Evolutionary conservation across 2,329 filamentous ascomycete species (phyloP).

Genomic region (Sporothrix globosa): DNA sequence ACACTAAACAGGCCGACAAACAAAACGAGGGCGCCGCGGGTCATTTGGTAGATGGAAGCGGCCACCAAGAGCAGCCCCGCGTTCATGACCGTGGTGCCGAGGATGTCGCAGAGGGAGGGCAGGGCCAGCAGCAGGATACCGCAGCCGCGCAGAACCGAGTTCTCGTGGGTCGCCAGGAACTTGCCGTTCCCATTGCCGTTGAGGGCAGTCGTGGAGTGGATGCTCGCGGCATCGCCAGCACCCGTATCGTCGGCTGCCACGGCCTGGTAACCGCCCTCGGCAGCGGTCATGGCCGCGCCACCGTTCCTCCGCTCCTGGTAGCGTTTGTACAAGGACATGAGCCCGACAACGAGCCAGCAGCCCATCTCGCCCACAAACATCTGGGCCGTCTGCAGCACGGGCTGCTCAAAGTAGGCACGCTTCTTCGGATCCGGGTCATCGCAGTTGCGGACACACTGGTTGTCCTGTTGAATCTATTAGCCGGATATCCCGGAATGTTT

Average conservation of each 20-base stretch:
- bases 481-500: too few species aligned
- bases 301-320: slow-evolving; percentile 45
- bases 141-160: slow-evolving; percentile 70
- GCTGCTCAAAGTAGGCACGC: slow-evolving; percentile 82
- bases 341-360: slow-evolving; percentile 86
- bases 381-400: slow-evolving; percentile 92
- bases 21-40: slow-evolving; percentile 86
- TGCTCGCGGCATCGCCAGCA: slow-evolving; percentile 47
- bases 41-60: slow-evolving; percentile 99
- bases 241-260: slow-evolving; percentile 54
- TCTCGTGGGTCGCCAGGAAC: slow-evolving; percentile 38
- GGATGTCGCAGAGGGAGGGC: slow-evolving; percentile 90
- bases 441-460: slow-evolving; percentile 95
- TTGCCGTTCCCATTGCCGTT: slow-evolving; percentile 52
- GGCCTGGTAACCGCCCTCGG: slow-evolving; percentile 65
- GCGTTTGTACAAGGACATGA: slow-evolving; percentile 67
- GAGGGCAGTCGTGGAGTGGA: slow-evolving; percentile 50
- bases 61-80: slow-evolving; percentile 90
- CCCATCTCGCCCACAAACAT: slow-evolving; percentile 98
- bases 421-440: slow-evolving; percentile 67
- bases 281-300: slow-evolving; percentile 36
- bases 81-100: slow-evolving; percentile 96
- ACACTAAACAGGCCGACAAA: slow-evolving; percentile 97
- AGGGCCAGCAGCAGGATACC: slow-evolving; percentile 76
- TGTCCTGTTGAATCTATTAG: slow-evolving; percentile 64